phyloP scores from a whole-genome alignment of 176 grass and related monocot species.

The Musa troglodytarum region DNA sequence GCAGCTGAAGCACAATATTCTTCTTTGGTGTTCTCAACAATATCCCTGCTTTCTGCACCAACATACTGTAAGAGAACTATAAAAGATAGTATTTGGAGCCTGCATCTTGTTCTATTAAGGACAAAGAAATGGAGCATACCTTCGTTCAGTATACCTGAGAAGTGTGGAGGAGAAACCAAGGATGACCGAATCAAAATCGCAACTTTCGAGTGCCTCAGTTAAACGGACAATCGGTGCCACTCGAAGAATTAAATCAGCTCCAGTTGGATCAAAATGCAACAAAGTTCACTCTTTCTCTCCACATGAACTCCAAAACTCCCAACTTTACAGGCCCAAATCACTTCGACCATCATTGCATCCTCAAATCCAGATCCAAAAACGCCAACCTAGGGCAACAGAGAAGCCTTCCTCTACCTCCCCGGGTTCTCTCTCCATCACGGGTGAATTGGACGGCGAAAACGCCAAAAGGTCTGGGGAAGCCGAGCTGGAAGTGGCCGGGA shows the following conservation, averaged over 20 bases:
- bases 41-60: slow-evolving; percentile 2
- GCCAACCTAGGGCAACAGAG: background rate
- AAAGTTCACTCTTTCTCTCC: background rate
- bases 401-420: slow-evolving; percentile 23
- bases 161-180: background rate
- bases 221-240: background rate
- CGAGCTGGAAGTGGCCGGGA: slow-evolving; percentile 54
- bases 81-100: background rate
- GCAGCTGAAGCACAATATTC: background rate
- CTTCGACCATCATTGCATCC: background rate
- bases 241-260: background rate
- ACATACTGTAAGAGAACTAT: background rate
- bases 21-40: background rate
- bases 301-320: background rate
- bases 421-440: slow-evolving; percentile 44
- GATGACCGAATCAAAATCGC: background rate
- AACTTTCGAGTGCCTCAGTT: background rate
- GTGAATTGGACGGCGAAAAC: slow-evolving; percentile 35
- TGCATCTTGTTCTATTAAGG: background rate
- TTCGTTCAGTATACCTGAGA: background rate
- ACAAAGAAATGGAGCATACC: background rate
- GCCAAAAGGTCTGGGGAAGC: slow-evolving; percentile 27
- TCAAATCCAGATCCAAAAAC: background rate
- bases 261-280: background rate
- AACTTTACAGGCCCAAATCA: background rate